Base-by-base conservation (phyloP, 805 yeast genomes). In the Candida rishiriensis region DNA sequence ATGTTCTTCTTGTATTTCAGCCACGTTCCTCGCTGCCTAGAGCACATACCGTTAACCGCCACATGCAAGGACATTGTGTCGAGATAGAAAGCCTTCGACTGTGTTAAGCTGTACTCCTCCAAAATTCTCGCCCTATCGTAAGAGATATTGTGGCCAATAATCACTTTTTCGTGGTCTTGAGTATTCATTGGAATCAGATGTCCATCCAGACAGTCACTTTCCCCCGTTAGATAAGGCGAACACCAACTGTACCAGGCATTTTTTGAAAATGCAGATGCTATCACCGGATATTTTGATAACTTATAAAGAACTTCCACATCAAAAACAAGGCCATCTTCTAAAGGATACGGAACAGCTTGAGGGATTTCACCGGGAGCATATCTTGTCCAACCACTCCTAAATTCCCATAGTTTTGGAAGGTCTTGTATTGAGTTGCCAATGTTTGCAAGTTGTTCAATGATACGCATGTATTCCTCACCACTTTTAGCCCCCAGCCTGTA, bases 161-260 rank as follows among this genome's bases (percentile, higher is more conserved):
- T 71, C 7, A 93, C 67, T 50, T 80, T 82, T 7, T 75, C 71
- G 2, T 54, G 54, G 2, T 60, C 59, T 11, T 63, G 60, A 0
- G 81, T 70, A 49, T 86, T 79, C 60, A 91, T 59, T 0, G 98
- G 97, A 0, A 95, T 79, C 42, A 95, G 64, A 53, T 88, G 95
- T 13, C 57, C 55, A 29, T 82, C 75, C 15, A 66, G 56, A 2
- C 61, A 53, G 6, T 69, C 66, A 2, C 79, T 65, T 39, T 78
- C 80, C 2, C 75, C 76, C 1, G 85, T 72, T 16, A 93, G 61
- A 59, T 75, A 81, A 0, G 99, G 99, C 0, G 96, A 88, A 9
- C 88, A 81, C 99, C 99, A 93, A 0, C 83, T 81, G 58, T 90
- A 93, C 96, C 97, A 89, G 0, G 96, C 95, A 10, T 73, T 69